A percentile compares a stretch with the other conserved stretches of the same genome.
Conservation (phyloP, 495 filamentous ascomycete species). For the Pseudoneurospora amorphoporcata region DNA sequence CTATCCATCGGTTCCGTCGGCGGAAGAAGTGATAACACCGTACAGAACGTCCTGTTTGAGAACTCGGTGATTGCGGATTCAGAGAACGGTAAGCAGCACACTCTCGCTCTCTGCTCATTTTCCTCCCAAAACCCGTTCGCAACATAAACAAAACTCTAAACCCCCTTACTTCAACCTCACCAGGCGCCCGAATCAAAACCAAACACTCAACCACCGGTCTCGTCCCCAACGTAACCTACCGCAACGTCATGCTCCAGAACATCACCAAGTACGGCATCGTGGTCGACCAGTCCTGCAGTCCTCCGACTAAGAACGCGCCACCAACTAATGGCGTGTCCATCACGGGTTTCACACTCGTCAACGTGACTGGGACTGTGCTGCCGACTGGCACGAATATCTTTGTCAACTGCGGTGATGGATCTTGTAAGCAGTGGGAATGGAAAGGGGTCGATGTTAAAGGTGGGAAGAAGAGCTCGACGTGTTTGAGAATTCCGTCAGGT, state of each 20-base stretch:
- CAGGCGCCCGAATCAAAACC: slow-evolving; percentile 53
- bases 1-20: slow-evolving; percentile 62
- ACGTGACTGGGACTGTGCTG: slow-evolving; percentile 41
- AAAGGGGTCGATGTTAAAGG: slow-evolving; percentile 34
- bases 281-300: slow-evolving; percentile 61
- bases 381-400: slow-evolving; percentile 36
- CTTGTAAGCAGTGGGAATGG: slow-evolving; percentile 43
- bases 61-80: slow-evolving; percentile 40
- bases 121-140: background rate
- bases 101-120: background rate
- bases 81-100: slow-evolving; percentile 30
- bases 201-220: slow-evolving; percentile 45
- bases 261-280: slow-evolving; percentile 55
- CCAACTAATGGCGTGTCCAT: slow-evolving; percentile 50
- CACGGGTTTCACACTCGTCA: slow-evolving; percentile 43
- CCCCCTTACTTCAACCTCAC: background rate
- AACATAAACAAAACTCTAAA: background rate
- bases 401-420: slow-evolving; percentile 43
- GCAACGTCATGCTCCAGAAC: slow-evolving; percentile 48
- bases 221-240: slow-evolving; percentile 49
- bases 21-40: slow-evolving; percentile 49
- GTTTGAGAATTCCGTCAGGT: slow-evolving; percentile 16
- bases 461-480: slow-evolving; percentile 33
- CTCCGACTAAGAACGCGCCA: slow-evolving; percentile 50
- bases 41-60: slow-evolving; percentile 34